Base-by-base conservation (phyloP, 805 yeast species). In the Metschnikowia colocasiae region DNA sequence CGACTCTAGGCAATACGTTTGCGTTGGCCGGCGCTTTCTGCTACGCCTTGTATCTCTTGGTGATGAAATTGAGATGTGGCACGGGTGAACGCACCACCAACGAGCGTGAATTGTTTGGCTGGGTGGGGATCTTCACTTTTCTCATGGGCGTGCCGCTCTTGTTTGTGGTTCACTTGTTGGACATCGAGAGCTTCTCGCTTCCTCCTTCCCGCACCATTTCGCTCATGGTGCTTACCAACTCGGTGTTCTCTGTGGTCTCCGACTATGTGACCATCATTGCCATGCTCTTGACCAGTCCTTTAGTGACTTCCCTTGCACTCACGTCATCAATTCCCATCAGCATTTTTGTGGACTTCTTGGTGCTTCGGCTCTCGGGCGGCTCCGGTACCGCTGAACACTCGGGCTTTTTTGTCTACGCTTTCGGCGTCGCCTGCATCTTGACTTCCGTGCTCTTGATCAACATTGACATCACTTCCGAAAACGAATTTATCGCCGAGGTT, bases 241-340 rank as follows among this genome's bases (percentile, higher is more conserved):
- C 81, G 0, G 53, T 76, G 3, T 66, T 76, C 31, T 71, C 78
- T 8, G 73, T 74, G 16, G 56, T 75, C 6, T 76, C 81, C 0
- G 83, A 79, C 53, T 79, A 72, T 51, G 65, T 69, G 29, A 73
- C 79, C 1, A 69, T 78, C n/a, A 55, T 76, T 12, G 81, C 82
- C 6, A 69, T 77, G 65, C 58, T 79, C 18, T 63, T 78, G 33
- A 79, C 82, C 1, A 76, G 81, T 40, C 83, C 83, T 0, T 65
- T 79, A 47, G 70, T 78, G 13, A 73, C 80, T 2, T 68, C 81
- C 3, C 62, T 79, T 32, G 76, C 81, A 3, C 59, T 79, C 30
- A 76, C 82, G 1, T 68, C 79, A 0, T 73, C 77, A 0, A 76
- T 79, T 30, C 83, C 83, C 3, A 64, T 79, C 20, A 74, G 78